phyloP scores from a whole-genome alignment of 805 yeast species.

The Kazachstania africana region DNA sequence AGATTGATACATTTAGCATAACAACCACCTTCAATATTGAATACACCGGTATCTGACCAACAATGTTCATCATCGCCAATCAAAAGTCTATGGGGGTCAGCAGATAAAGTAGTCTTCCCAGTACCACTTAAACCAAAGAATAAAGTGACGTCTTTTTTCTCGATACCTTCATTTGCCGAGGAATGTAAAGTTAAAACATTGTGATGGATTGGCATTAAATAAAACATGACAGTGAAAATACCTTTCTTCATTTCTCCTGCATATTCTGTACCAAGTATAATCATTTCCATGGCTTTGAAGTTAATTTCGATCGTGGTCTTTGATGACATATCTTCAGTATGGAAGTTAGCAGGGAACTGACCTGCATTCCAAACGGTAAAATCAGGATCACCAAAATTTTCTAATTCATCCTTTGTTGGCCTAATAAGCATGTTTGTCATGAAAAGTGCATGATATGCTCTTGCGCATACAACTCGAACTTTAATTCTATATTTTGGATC shows the following conservation, averaged over 20 bases:
- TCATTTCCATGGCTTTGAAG: slow-evolving; percentile 97
- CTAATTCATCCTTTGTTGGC: slow-evolving; percentile 84
- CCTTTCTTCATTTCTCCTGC: slow-evolving; percentile 99
- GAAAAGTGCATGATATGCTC: slow-evolving; percentile 96
- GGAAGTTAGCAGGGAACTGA: slow-evolving; percentile 94
- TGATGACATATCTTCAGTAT: slow-evolving; percentile 96
- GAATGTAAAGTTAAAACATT: slow-evolving; percentile 89
- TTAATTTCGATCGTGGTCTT: slow-evolving; percentile 91
- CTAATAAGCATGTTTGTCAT: slow-evolving; percentile 97
- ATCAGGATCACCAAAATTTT: slow-evolving; percentile 90
- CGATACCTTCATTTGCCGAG: slow-evolving; percentile 81
- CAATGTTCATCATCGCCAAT: slow-evolving; percentile 99
- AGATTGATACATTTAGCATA: slow-evolving; percentile 94
- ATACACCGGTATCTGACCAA: slow-evolving; percentile 97
- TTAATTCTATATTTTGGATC: slow-evolving; percentile 95
- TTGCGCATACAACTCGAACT: slow-evolving; percentile 91
- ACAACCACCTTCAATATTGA: slow-evolving; percentile 99
- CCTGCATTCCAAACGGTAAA: slow-evolving; percentile 98
- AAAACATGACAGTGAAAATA: slow-evolving; percentile 97
- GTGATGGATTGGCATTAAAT: slow-evolving; percentile 92
- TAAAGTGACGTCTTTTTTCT: slow-evolving; percentile 68
- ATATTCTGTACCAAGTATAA: slow-evolving; percentile 94
- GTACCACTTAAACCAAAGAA: slow-evolving; percentile 97
- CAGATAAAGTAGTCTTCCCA: slow-evolving; percentile 94
- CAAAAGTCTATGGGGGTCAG: slow-evolving; percentile 85